These are phyloP conservation scores for Fraxinus pennsylvanica DNA, from an alignment of 257 asterid genomes.

Conservation along the genomic window DNA sequence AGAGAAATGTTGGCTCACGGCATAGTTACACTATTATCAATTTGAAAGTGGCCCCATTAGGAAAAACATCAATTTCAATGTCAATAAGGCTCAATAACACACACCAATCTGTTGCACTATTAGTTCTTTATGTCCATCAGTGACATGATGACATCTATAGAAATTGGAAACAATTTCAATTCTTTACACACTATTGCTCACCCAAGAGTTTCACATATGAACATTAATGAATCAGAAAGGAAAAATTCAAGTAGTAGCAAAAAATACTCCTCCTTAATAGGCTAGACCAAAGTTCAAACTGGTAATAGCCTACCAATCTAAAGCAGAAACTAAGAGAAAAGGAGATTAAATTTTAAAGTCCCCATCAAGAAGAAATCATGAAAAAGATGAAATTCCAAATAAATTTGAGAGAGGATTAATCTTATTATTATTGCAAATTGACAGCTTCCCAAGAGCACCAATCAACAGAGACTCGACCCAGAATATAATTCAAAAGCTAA, in stretches of 20 bases:
- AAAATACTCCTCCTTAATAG: background rate
- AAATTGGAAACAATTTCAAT: background rate
- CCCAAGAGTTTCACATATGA: background rate
- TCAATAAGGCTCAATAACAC: background rate
- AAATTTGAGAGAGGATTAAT: background rate
- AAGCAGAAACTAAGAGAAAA: background rate
- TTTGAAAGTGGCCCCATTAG: background rate
- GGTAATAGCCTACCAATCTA: background rate
- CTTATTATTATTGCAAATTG: background rate
- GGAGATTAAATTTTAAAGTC: background rate
- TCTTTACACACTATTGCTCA: no score
- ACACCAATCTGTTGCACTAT: background rate
- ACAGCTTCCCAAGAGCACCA: conserved; percentile 14
- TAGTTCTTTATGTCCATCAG: background rate
- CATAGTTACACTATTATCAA: background rate
- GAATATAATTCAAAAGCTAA: conserved; percentile 12
- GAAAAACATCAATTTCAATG: background rate
- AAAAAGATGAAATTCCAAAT: background rate
- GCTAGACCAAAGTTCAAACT: background rate
- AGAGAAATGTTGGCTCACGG: background rate
- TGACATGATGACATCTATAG: background rate
- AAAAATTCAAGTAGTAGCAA: background rate
- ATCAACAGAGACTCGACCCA: background rate
- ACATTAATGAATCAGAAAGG: background rate
- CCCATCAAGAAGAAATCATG: background rate